Evolutionary conservation across 768 basidiomycete genomes (phyloP).

Genomic region (Naematelia encephala): DNA sequence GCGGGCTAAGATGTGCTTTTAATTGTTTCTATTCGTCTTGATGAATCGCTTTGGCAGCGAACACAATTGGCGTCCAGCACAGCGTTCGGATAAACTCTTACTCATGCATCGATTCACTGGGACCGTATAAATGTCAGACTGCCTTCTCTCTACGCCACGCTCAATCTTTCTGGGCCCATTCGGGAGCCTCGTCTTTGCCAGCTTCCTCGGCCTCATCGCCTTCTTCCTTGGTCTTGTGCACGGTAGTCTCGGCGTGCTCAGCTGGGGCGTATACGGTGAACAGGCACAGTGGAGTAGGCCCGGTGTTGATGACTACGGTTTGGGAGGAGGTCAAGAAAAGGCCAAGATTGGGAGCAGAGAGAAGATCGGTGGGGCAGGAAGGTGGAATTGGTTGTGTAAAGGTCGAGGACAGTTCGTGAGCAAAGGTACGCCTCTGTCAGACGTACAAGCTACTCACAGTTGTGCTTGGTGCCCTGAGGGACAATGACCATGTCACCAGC

Average conservation of each 20-base stretch:
- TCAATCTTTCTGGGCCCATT: slow-evolving; percentile 44
- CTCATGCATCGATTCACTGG: too few species aligned
- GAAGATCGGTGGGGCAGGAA: slow-evolving; percentile 1
- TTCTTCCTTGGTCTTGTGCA: slow-evolving; percentile 52
- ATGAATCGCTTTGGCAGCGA: too few species aligned
- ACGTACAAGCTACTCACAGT: too few species aligned
- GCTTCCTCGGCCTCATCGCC: slow-evolving; percentile 51
- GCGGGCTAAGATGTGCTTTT: too few species aligned
- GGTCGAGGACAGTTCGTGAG: background rate
- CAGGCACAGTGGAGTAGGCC: slow-evolving; percentile 49
- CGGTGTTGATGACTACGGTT: slow-evolving; percentile 49
- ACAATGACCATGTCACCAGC: slow-evolving; percentile 53
- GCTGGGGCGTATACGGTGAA: slow-evolving; percentile 51
- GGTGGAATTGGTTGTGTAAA: background rate
- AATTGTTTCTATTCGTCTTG: too few species aligned
- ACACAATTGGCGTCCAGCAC: too few species aligned
- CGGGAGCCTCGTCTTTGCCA: slow-evolving; percentile 52
- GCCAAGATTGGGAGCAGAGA: too few species aligned
- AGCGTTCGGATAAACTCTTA: too few species aligned
- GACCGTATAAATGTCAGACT: too few species aligned
- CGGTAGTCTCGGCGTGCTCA: slow-evolving; percentile 49
- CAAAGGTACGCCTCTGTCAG: background rate
- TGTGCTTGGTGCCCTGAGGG: slow-evolving; percentile 52
- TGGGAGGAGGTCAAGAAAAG: too few species aligned
- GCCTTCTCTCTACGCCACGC: background rate